Evolutionary conservation across 1,284 basidiomycete genomes (phyloP).

Genomic region (Leccinum fallax): DNA sequence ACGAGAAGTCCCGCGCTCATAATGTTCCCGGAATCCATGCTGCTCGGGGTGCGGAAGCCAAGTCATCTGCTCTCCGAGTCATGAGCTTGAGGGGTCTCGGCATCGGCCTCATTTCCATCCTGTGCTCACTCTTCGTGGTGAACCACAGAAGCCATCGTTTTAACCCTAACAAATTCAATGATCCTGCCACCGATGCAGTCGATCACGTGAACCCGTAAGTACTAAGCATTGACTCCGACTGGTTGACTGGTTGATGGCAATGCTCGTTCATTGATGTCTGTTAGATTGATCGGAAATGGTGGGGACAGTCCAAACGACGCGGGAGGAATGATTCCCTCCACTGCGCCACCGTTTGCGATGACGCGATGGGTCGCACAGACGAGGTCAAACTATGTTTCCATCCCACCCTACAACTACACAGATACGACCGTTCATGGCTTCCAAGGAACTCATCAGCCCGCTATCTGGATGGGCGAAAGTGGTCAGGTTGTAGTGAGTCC

Average conservation of each 20-base stretch:
- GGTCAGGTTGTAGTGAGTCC: constrained; percentile 67
- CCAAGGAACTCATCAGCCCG: constrained; percentile 80
- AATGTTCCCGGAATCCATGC: neutral
- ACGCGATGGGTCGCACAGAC: constrained; percentile 80
- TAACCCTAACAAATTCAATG: constrained; percentile 29
- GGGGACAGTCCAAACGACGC: constrained; percentile 70
- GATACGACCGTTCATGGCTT: constrained; percentile 69
- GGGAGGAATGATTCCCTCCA: constrained; percentile 71
- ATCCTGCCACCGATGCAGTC: constrained; percentile 46
- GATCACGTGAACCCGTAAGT: constrained; percentile 52
- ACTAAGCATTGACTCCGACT: constrained; percentile 12
- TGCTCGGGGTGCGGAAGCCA: neutral
- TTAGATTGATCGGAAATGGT: constrained; percentile 69
- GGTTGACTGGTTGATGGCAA: no score
- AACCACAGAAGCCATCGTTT: constrained; percentile 2
- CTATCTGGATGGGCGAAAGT: constrained; percentile 91
- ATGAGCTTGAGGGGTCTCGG: constrained; percentile 8
- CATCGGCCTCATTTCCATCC: constrained; percentile 17
- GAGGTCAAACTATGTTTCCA: constrained; percentile 72
- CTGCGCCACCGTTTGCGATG: constrained; percentile 81
- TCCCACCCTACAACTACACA: constrained; percentile 78
- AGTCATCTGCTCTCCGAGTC: neutral
- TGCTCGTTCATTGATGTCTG: neutral
- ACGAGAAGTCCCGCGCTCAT: neutral
- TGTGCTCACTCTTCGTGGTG: constrained; percentile 10